Percentiles rank a stretch among this genome's conserved stretches.
Evolutionary conservation across 2,329 filamentous ascomycete genomes (phyloP).

Genomic region (Penicillium brasilianum): DNA sequence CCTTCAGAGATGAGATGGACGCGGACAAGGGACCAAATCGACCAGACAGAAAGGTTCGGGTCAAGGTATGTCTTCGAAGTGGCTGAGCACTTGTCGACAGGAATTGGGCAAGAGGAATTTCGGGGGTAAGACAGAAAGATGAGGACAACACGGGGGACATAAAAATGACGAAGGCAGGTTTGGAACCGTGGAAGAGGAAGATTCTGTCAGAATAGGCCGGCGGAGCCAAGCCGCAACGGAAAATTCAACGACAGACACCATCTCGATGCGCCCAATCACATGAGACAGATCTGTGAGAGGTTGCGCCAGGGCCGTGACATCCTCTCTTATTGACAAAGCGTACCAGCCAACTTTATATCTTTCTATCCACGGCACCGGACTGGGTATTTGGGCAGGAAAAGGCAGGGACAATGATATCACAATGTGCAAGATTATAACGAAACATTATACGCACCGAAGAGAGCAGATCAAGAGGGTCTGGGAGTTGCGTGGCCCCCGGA

Average conservation of each 20-base stretch:
- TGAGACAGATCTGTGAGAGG: not conserved
- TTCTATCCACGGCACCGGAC: not conserved
- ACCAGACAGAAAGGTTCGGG: no score
- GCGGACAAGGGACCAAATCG: not conserved
- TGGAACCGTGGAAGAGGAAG: not conserved
- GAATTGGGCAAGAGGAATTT: not conserved
- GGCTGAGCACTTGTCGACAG: not conserved
- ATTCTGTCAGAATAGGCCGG: not conserved
- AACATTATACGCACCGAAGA: conserved; percentile 55
- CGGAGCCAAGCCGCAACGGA: not conserved
- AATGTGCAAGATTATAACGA: conserved; percentile 8
- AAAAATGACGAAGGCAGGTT: not conserved
- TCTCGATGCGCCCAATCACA: not conserved
- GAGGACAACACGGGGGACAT: not conserved
- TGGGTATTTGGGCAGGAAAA: not conserved
- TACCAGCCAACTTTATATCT: not conserved
- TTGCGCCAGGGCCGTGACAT: not conserved
- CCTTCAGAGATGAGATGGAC: not conserved
- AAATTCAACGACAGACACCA: not conserved
- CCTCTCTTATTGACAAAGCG: not conserved
- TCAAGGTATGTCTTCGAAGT: not conserved
- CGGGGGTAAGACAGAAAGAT: not conserved
- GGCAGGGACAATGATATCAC: not conserved
- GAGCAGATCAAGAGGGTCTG: conserved; percentile 59
- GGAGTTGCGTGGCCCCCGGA: conserved; percentile 59